These are phyloP conservation scores for Lasiodiplodia citricola DNA, from an alignment of 2,329 filamentous ascomycete genomes.

Conservation along the genomic window DNA sequence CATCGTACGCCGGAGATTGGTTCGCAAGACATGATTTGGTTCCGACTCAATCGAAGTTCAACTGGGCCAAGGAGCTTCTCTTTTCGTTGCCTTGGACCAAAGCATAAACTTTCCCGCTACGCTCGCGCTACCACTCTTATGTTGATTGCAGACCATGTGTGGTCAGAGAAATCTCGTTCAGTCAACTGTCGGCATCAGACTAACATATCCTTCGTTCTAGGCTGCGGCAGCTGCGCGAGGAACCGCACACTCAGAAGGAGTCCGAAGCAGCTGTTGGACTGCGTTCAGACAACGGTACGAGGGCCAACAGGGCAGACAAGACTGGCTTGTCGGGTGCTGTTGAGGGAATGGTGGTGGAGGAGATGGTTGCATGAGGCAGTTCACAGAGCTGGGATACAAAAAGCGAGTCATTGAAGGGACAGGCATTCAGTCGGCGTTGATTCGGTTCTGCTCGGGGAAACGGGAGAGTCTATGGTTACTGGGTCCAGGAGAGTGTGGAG, in stretches of 20 bases:
- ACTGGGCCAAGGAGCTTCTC: neutral
- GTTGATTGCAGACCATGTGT: neutral
- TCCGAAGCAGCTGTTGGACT: constrained; percentile 81
- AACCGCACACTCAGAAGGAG: constrained; percentile 83
- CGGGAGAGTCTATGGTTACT: neutral
- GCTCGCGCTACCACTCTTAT: neutral
- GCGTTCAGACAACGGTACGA: constrained; percentile 69
- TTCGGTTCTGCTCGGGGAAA: constrained; percentile 23
- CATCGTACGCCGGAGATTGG: neutral
- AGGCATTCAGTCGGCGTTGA: constrained; percentile 24
- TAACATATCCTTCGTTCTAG: constrained; percentile 53
- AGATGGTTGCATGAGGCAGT: constrained; percentile 17
- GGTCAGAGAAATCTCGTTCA: neutral
- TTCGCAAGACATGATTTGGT: neutral
- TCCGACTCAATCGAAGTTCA: neutral
- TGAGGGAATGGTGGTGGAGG: constrained; percentile 25
- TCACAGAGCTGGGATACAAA: neutral
- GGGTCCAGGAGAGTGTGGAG: constrained; percentile 9
- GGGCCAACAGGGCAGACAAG: constrained; percentile 33
- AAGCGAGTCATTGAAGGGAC: constrained; percentile 7
- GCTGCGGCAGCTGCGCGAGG: constrained; percentile 79
- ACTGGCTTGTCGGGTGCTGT: constrained; percentile 18
- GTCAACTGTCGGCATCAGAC: neutral
- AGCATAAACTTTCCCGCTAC: neutral
- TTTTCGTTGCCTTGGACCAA: neutral